phyloP scores from a whole-genome alignment of 2,329 filamentous ascomycete species.

The Ceratocystis colombiana region DNA sequence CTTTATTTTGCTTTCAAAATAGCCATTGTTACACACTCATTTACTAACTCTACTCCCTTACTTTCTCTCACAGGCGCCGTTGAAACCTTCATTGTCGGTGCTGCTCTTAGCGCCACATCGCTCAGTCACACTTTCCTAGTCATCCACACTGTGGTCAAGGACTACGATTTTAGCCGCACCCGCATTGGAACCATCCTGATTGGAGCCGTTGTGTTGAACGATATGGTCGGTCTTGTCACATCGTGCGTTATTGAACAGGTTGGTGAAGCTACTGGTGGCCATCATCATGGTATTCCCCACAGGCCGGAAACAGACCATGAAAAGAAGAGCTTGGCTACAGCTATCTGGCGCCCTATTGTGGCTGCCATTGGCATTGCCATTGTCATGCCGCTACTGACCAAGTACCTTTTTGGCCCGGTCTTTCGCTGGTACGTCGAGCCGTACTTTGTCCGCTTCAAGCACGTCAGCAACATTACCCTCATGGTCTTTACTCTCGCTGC shows the following conservation, averaged over 20 bases:
- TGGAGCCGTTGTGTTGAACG: constrained; percentile 40
- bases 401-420: constrained; percentile 34
- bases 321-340: constrained; percentile 30
- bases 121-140: constrained; percentile 33
- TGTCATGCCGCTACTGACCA: constrained; percentile 33
- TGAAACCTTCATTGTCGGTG: constrained; percentile 30
- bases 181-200: constrained; percentile 38
- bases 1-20: not conserved
- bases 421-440: constrained; percentile 32
- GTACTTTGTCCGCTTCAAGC: constrained; percentile 32
- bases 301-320: not conserved
- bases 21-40: not conserved
- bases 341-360: constrained; percentile 34
- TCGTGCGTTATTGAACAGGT: constrained; percentile 30
- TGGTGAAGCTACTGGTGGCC: constrained; percentile 26
- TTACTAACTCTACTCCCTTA: constrained; percentile 9
- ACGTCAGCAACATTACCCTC: constrained; percentile 29
- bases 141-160: constrained; percentile 30
- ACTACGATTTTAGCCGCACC: constrained; percentile 36
- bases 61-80: constrained; percentile 25
- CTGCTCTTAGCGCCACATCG: constrained; percentile 32
- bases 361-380: constrained; percentile 34
- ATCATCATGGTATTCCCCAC: constrained; percentile 26
- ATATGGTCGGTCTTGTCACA: constrained; percentile 39
- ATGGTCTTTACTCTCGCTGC: constrained; percentile 32